Evolutionary conservation across 129 eudicot species (phyloP).

Genomic region (Centella asiatica): DNA sequence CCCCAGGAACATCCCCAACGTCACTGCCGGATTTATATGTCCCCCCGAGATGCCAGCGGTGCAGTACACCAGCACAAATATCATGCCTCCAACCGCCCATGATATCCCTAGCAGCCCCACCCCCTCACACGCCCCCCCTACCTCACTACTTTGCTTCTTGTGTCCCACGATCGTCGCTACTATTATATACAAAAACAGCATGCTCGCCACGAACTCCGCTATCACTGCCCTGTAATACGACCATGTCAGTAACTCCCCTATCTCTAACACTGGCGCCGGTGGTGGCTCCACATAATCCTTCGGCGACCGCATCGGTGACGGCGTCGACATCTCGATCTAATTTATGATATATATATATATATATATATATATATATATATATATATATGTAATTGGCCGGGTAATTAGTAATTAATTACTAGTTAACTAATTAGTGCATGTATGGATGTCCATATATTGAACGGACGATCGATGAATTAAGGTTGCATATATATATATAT

Average conservation of each 20-base stretch:
- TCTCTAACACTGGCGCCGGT: slow-evolving; percentile 4
- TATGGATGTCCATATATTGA: background rate
- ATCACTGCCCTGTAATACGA: slow-evolving; percentile 5
- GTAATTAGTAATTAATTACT: too few relatives aligned
- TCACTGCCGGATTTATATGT: slow-evolving; percentile 6
- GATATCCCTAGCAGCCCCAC: slow-evolving; percentile 13
- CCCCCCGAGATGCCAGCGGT: slow-evolving; percentile 11
- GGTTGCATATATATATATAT: background rate
- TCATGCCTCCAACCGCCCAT: slow-evolving; percentile 13
- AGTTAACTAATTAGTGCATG: too few relatives aligned
- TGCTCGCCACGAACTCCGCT: slow-evolving; percentile 10
- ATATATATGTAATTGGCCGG: too few relatives aligned
- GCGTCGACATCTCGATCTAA: background rate
- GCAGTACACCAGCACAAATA: slow-evolving; percentile 10
- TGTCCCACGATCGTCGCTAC: slow-evolving; percentile 3
- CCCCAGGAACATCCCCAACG: slow-evolving; percentile 5
- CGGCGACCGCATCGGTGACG: too few relatives aligned
- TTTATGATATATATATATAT: background rate
- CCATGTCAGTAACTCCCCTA: slow-evolving; percentile 12
- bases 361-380: background rate
- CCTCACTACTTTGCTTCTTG: too few relatives aligned
- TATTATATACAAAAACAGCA: slow-evolving; percentile 7
- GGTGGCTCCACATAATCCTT: slow-evolving; percentile 12
- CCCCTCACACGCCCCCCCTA: background rate
- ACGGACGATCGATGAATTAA: background rate